These are phyloP conservation scores for Megacollybia marginata DNA, from an alignment of 768 basidiomycete genomes.

Conservation along the genomic window DNA sequence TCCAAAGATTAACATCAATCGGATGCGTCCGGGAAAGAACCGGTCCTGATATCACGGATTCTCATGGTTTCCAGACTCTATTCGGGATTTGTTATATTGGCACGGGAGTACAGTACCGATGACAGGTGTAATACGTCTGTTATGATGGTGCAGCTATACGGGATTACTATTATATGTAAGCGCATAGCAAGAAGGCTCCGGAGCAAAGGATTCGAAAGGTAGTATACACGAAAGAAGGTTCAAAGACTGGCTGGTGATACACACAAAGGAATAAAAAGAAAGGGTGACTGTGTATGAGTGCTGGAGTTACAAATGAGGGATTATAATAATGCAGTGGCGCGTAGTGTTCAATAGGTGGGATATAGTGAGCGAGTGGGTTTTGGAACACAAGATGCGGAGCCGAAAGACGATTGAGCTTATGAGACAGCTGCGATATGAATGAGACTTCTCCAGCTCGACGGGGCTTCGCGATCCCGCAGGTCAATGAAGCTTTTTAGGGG, in stretches of 20 bases:
- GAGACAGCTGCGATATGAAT: conserved; percentile 35
- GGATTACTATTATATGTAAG: background rate
- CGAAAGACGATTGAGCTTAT: background rate
- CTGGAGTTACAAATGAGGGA: background rate
- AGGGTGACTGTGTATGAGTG: background rate
- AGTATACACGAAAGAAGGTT: background rate
- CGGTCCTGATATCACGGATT: no score
- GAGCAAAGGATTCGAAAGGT: background rate
- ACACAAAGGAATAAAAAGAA: background rate
- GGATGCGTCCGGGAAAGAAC: no score
- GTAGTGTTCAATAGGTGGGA: background rate
- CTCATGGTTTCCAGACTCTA: no score
- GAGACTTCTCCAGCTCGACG: conserved; percentile 54
- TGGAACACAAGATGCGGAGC: background rate
- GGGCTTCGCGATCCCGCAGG: conserved; percentile 35
- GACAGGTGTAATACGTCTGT: no score
- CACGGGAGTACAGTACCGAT: no score
- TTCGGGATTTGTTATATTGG: no score
- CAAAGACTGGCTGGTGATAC: background rate
- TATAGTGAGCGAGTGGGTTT: background rate
- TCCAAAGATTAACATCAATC: no score
- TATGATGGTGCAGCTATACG: no score
- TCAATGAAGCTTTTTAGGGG: conserved; percentile 62
- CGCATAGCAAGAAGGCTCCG: background rate
- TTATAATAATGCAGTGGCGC: background rate